Conservation (phyloP, 2,329 filamentous ascomycete species). For the Botrytis paeoniae region DNA sequence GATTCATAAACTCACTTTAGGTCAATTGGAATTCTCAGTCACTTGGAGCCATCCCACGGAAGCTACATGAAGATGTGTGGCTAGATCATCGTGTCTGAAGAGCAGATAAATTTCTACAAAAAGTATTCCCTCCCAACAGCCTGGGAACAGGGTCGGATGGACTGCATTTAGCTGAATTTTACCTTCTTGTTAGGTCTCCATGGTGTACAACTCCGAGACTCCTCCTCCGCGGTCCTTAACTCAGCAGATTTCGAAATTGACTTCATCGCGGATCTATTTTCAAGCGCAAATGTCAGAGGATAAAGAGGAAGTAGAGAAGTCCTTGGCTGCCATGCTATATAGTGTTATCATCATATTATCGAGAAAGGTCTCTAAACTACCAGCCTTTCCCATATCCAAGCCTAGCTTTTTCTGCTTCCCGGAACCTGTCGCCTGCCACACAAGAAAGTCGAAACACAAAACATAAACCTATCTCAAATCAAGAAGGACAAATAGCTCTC, state of each 20-base stretch:
- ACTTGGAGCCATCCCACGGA: too few species aligned
- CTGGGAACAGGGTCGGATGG: rapidly evolving
- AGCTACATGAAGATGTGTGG: background rate
- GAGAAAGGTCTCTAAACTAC: background rate
- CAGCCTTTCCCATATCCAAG: background rate
- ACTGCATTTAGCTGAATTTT: background rate
- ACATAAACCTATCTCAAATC: background rate
- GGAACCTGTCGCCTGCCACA: background rate
- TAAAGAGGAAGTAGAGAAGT: too few species aligned
- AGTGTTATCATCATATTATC: rapidly evolving
- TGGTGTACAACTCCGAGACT: background rate
- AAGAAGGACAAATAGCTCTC: rapidly evolving
- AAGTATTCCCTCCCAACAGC: rapidly evolving
- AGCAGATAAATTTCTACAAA: background rate
- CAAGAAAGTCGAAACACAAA: background rate
- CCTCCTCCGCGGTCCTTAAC: background rate
- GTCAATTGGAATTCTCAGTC: background rate
- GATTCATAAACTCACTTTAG: background rate
- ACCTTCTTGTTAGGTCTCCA: background rate
- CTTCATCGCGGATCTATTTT: background rate
- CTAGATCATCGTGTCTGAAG: background rate
- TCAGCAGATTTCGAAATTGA: background rate
- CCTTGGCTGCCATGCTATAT: rapidly evolving
- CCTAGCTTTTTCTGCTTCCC: rapidly evolving
- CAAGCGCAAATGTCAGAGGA: background rate